Base-by-base conservation (phyloP, 192 early-diverging fungal species). In the Allomyces javanicus region DNA sequence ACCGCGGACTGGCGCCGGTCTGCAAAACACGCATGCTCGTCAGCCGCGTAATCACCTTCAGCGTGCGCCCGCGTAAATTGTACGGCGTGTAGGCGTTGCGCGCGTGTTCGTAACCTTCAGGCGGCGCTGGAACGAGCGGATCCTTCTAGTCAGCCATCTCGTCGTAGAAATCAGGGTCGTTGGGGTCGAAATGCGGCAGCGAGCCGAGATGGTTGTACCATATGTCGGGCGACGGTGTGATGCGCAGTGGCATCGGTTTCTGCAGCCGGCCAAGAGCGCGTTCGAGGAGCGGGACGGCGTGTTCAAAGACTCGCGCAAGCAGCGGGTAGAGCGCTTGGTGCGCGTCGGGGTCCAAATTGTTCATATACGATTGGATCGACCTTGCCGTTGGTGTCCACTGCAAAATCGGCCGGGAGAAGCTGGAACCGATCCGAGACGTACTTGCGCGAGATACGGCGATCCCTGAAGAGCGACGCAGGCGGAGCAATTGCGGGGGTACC, bases 331-430 rank as follows among this genome's bases (percentile, higher is more conserved):
- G 64, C 10, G 69, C 72, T 9, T 70, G 68, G 66, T 78, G 70
- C 40, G 78, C 69, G 19, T 66, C 24, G 9, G 83, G 86, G 61
- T 88, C 77, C 24, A 88, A 64, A 65, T 87, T 89, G 78, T 89
- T 88, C 75, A 90, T 89, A 69, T 88, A 89, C 1, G 84, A 86
- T 25, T 65, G 61, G 25, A 84, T 71, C 1, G 24, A 76, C 69
- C 9, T 70, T n/a, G 27, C 86, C 85, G 25, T 79, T 72, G 0
- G 72, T 62, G 24, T 27, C 63, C 1, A 89, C 75, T 1, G 69
- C 64, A 66, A 87, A 84, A 50, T 86, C 88, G 12, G 81, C 69
- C 0, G 88, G 87, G 21, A 89, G 75, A 84, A 83, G 85, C 70
- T 86, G 80, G 65, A 70, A 84, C 58, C 27, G 11, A 24, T 50